A percentile compares a stretch with the other conserved stretches of the same genome.
phyloP scores from a whole-genome alignment of 345 rosid genomes.

The Streptanthus diversifolius region DNA sequence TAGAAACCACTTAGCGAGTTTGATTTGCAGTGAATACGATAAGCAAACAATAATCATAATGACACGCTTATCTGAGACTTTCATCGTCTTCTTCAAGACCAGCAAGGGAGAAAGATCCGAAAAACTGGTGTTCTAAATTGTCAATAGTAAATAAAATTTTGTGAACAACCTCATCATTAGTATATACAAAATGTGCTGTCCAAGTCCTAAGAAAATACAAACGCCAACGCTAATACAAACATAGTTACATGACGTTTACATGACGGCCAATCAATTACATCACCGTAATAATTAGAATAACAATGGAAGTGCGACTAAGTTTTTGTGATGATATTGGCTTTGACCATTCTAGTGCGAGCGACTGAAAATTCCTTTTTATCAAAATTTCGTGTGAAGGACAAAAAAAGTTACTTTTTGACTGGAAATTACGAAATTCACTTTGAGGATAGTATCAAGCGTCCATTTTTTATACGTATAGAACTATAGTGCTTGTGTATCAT shows the following conservation, averaged over 20 bases:
- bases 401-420: background rate
- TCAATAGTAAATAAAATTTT: background rate
- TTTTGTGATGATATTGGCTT: slow-evolving; percentile 14
- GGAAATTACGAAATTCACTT: background rate
- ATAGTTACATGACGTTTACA: background rate
- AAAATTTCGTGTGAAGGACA: background rate
- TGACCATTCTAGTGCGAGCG: slow-evolving; percentile 1
- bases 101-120: background rate
- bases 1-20: background rate
- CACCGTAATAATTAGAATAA: background rate
- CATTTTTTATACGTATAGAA: background rate
- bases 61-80: background rate
- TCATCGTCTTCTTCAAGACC: background rate
- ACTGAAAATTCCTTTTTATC: background rate
- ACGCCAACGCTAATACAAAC: background rate
- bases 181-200: background rate
- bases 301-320: background rate
- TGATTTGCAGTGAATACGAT: background rate
- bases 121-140: background rate
- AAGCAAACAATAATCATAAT: background rate
- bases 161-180: background rate
- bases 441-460: background rate
- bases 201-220: background rate
- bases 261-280: slow-evolving; percentile 2
- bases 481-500: background rate